These are phyloP conservation scores for Penicillium riverlandense DNA, from an alignment of 495 filamentous ascomycete species.

Conservation along the genomic window DNA sequence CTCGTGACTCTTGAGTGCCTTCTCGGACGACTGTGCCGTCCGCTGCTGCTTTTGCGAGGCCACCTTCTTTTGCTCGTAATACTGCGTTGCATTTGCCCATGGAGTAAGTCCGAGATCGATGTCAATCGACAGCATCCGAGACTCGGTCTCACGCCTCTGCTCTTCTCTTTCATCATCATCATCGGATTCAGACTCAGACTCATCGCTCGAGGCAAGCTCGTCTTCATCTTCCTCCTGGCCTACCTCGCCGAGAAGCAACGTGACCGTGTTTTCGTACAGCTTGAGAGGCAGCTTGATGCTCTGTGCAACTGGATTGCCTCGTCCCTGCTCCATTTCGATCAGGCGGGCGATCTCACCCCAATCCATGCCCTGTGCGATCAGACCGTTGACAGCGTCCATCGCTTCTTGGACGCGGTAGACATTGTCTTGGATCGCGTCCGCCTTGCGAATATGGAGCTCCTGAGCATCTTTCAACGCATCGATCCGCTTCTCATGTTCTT, in stretches of 20 bases:
- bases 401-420: conserved; percentile 83
- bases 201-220: conserved; percentile 47
- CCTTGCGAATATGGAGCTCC: conserved; percentile 79
- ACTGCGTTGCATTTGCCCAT: conserved; percentile 84
- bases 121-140: conserved; percentile 57
- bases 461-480: conserved; percentile 74
- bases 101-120: conserved; percentile 74
- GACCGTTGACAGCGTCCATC: conserved; percentile 79
- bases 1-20: conserved; percentile 82
- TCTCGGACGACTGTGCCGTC: conserved; percentile 72
- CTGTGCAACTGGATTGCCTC: conserved; percentile 76
- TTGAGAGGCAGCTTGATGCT: conserved; percentile 85
- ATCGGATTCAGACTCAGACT: conserved; percentile 57
- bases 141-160: conserved; percentile 22
- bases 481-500: conserved; percentile 77
- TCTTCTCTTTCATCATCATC: conserved; percentile 42
- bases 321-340: conserved; percentile 75
- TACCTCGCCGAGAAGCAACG: conserved; percentile 67
- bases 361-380: conserved; percentile 91
- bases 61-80: conserved; percentile 79
- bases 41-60: conserved; percentile 82
- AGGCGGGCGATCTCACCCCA: conserved; percentile 86
- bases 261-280: conserved; percentile 80
- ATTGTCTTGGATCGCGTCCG: conserved; percentile 83
- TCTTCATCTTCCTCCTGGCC: conserved; percentile 51